Conservation (phyloP, 1,284 basidiomycete species). For the Phlebopus sp. region DNA sequence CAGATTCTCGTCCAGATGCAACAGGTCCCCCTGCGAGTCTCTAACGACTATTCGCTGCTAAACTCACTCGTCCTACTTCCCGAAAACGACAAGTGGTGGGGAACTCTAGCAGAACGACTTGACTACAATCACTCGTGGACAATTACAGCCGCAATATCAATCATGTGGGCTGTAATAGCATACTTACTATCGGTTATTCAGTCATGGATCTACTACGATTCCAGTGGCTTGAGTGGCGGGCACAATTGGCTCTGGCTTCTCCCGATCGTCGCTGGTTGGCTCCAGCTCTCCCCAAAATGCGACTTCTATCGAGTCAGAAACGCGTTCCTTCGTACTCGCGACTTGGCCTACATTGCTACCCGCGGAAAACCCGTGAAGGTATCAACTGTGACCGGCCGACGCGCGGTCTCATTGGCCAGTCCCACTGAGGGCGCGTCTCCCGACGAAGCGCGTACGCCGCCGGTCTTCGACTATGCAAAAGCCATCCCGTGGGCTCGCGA, state of each 20-base stretch:
- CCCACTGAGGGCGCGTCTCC: neutral
- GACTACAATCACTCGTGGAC: constrained; percentile 31
- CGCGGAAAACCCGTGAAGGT: constrained; percentile 1
- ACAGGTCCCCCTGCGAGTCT: constrained; percentile 5
- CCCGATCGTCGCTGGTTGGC: constrained; percentile 36
- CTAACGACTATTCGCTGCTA: constrained; percentile 1
- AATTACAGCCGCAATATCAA: constrained; percentile 33
- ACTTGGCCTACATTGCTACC: constrained; percentile 26
- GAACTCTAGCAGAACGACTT: neutral
- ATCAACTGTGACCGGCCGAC: neutral
- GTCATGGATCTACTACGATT: constrained; percentile 23
- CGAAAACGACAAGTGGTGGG: constrained; percentile 9
- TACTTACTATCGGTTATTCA: constrained; percentile 38
- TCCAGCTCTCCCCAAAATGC: constrained; percentile 37
- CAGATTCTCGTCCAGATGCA: constrained; percentile 7
- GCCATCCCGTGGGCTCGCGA: constrained; percentile 20
- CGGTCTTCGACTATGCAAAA: constrained; percentile 27
- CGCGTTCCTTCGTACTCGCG: constrained; percentile 31
- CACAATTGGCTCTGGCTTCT: constrained; percentile 38
- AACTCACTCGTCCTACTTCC: constrained; percentile 8
- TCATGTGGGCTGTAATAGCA: constrained; percentile 37
- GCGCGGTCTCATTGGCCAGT: constrained; percentile 4
- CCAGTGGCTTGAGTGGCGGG: constrained; percentile 34
- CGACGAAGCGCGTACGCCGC: constrained; percentile 20
- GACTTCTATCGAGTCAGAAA: constrained; percentile 24